These are phyloP conservation scores for Trichoderma koningii DNA, from an alignment of 2,329 filamentous ascomycete genomes.

Conservation along the genomic window DNA sequence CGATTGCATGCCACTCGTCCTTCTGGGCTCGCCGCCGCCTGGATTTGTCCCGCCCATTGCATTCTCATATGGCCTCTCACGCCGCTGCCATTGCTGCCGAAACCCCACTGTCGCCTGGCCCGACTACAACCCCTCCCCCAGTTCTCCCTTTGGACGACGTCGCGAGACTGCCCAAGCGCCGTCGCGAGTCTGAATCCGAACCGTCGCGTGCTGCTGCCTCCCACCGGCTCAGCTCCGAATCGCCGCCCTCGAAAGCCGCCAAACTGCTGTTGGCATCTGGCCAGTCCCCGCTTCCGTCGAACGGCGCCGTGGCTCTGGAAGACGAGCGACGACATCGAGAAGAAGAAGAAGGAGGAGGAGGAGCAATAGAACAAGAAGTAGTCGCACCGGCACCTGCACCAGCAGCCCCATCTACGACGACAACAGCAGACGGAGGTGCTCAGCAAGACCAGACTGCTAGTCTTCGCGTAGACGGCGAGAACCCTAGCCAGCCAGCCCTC, in stretches of 20 bases:
- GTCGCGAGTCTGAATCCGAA: conserved; percentile 51
- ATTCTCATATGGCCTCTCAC: conserved; percentile 54
- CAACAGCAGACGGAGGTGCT: background rate
- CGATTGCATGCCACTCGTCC: conserved; percentile 21
- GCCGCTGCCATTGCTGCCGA: conserved; percentile 56
- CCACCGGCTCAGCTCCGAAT: conserved; percentile 42
- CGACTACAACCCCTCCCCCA: conserved; percentile 41
- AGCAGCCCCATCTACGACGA: background rate
- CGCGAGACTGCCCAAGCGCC: conserved; percentile 48
- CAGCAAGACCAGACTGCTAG: conserved; percentile 29
- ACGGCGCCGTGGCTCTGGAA: conserved; percentile 56
- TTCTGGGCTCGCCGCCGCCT: conserved; percentile 20
- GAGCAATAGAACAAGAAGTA: too few relatives aligned
- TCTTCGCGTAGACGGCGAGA: conserved; percentile 50
- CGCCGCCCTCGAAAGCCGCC: conserved; percentile 57
- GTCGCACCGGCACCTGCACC: too few relatives aligned
- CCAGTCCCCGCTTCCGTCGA: conserved; percentile 51
- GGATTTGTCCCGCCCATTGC: background rate
- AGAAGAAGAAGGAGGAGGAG: conserved; percentile 31
- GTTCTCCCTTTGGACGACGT: conserved; percentile 46
- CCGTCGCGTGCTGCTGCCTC: conserved; percentile 40
- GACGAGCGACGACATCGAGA: conserved; percentile 55
- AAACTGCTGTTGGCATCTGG: conserved; percentile 50
- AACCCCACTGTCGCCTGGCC: conserved; percentile 46
- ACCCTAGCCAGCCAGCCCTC: conserved; percentile 56